These are phyloP conservation scores for Chaetomiaceae sp. DNA, from an alignment of 2,329 filamentous ascomycete genomes.

Conservation along the genomic window DNA sequence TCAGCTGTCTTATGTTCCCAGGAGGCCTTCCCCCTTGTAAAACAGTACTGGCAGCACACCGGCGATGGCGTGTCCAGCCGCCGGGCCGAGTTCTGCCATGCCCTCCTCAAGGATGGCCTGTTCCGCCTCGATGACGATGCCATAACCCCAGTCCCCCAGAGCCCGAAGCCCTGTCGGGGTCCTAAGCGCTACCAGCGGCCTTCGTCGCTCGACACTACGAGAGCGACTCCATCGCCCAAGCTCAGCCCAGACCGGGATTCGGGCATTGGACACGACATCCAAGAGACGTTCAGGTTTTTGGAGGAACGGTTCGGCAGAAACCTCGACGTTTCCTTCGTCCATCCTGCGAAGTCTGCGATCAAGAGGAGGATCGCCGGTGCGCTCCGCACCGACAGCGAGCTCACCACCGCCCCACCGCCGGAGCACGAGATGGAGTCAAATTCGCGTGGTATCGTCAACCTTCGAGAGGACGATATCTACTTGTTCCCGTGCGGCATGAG, in stretches of 20 bases:
- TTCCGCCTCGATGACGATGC: conserved; percentile 33
- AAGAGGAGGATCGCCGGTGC: conserved; percentile 82
- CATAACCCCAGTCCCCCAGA: conserved; percentile 24
- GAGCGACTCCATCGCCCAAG: conserved; percentile 17
- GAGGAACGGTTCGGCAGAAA: conserved; percentile 95
- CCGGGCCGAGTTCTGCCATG: conserved; percentile 81
- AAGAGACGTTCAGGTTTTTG: conserved; percentile 74
- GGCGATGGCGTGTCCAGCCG: conserved; percentile 90
- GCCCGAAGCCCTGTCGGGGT: conserved; percentile 53
- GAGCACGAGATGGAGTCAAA: conserved; percentile 41
- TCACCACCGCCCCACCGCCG: conserved; percentile 47
- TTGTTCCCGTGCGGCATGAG: conserved; percentile 91
- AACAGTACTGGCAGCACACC: conserved; percentile 95
- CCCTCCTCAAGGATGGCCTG: conserved; percentile 63
- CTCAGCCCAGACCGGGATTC: conserved; percentile 7
- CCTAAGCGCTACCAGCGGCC: conserved; percentile 71
- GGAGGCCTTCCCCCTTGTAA: conserved; percentile 65
- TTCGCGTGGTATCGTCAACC: conserved; percentile 52
- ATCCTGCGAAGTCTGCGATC: conserved; percentile 80
- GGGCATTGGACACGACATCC: conserved; percentile 32
- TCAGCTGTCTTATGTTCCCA: conserved; percentile 67
- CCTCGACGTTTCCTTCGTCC: conserved; percentile 69
- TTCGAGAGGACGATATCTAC: conserved; percentile 82
- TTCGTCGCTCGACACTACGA: conserved; percentile 35
- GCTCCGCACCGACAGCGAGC: conserved; percentile 64